A percentile compares a stretch with the other conserved stretches of the same genome.
Evolutionary conservation across 331 rosid species (phyloP).

Genomic region (Pyracantha coccinea): DNA sequence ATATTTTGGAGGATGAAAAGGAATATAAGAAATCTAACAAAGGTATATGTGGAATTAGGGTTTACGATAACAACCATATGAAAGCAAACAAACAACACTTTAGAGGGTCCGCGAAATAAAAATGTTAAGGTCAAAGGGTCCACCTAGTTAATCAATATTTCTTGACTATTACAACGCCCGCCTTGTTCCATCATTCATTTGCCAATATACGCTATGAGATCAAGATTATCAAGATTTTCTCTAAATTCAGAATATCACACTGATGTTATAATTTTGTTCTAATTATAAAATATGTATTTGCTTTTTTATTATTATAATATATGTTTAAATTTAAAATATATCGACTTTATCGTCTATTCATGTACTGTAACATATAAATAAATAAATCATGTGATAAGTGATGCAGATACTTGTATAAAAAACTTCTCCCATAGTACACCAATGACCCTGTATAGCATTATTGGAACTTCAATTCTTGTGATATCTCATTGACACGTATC

Average conservation of each 20-base stretch:
- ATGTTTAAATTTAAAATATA: too few relatives aligned
- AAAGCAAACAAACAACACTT: slow-evolving; percentile 71
- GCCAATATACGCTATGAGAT: not conserved
- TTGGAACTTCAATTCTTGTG: not conserved
- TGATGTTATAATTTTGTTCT: not conserved
- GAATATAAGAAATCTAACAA: slow-evolving; percentile 35
- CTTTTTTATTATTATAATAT: too few relatives aligned
- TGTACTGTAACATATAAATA: too few relatives aligned
- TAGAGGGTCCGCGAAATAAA: slow-evolving; percentile 26
- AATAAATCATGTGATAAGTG: not conserved
- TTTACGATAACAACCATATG: slow-evolving; percentile 40
- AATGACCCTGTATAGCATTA: not conserved
- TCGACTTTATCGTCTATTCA: too few relatives aligned
- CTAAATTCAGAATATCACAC: too few relatives aligned
- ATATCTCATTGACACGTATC: not conserved
- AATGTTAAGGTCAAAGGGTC: slow-evolving; percentile 68
- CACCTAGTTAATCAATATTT: slow-evolving; percentile 37
- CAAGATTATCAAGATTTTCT: too few relatives aligned
- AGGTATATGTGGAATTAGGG: slow-evolving; percentile 31
- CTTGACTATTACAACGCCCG: slow-evolving; percentile 49
- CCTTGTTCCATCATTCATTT: slow-evolving; percentile 5
- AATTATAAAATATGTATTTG: not conserved
- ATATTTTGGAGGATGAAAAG: slow-evolving; percentile 58
- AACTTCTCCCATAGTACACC: too few relatives aligned
- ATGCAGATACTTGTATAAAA: too few relatives aligned